These are phyloP conservation scores for Trichoderma asperelloides DNA, from an alignment of 495 filamentous ascomycete genomes.

Conservation along the genomic window DNA sequence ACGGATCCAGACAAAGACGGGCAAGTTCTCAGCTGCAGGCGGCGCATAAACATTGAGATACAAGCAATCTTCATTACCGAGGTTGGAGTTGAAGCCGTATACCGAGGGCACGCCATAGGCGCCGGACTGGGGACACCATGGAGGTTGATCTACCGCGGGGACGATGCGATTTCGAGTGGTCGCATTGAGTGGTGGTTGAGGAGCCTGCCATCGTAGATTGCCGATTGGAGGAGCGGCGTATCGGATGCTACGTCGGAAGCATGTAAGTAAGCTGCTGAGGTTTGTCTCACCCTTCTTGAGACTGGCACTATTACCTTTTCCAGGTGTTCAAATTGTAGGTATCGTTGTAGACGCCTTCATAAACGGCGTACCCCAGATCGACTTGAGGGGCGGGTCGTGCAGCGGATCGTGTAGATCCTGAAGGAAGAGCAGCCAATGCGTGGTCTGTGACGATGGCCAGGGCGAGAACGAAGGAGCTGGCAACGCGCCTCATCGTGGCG, in stretches of 20 bases:
- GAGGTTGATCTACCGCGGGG: neutral
- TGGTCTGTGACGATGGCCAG: neutral
- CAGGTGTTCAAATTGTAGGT: constrained; percentile 10
- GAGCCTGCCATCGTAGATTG: constrained; percentile 24
- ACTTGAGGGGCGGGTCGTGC: neutral
- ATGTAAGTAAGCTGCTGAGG: too few species aligned
- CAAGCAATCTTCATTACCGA: constrained; percentile 43
- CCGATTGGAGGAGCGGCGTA: constrained; percentile 25
- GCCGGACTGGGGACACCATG: neutral
- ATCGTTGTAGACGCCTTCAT: constrained; percentile 12
- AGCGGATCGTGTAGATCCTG: neutral
- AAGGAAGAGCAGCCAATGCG: neutral
- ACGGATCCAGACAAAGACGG: constrained; percentile 30
- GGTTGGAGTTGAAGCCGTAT: neutral
- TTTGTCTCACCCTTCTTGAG: too few species aligned
- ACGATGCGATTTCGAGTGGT: constrained; percentile 5
- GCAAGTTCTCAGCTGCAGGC: constrained; percentile 29
- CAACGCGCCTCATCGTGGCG: neutral
- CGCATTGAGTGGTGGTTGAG: constrained; percentile 19
- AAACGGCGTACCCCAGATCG: constrained; percentile 18
- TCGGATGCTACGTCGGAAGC: constrained; percentile 14
- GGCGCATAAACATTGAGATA: constrained; percentile 39
- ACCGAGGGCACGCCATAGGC: neutral
- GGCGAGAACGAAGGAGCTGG: neutral
- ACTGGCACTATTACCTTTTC: constrained; percentile 9